A percentile compares a stretch with the other conserved stretches of the same genome.
Conservation (phyloP, 2,329 filamentous ascomycete genomes). For the Cercospora brassicicola region DNA sequence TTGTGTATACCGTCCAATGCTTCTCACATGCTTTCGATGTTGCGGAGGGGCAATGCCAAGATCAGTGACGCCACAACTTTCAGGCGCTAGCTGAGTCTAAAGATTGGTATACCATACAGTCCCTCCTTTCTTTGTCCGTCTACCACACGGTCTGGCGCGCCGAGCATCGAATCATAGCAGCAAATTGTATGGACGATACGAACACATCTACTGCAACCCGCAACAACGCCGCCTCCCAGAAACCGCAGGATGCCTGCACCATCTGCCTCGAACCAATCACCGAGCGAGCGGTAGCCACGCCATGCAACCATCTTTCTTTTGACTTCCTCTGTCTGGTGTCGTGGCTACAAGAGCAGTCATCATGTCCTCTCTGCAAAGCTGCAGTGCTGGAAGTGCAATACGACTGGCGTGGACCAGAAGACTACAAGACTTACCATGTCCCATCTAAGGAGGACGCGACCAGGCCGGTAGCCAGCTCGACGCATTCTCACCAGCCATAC, state of each 20-base stretch:
- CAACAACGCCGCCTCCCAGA: slow-evolving; percentile 32
- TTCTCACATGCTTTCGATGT: slow-evolving; percentile 4
- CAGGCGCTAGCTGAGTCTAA: neutral
- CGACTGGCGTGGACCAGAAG: slow-evolving; percentile 55
- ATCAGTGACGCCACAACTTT: neutral
- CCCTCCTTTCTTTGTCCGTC: neutral
- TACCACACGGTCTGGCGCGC: neutral
- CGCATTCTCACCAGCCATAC: slow-evolving; percentile 1
- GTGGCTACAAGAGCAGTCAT: slow-evolving; percentile 72
- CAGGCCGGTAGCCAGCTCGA: neutral
- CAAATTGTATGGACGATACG: slow-evolving; percentile 27
- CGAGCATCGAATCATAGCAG: neutral
- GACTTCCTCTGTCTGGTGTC: slow-evolving; percentile 81
- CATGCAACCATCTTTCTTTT: slow-evolving; percentile 78
- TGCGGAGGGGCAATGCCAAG: slow-evolving; percentile 13
- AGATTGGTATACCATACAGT: neutral
- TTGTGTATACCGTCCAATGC: slow-evolving; percentile 1
- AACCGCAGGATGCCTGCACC: slow-evolving; percentile 62
- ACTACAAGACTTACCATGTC: slow-evolving; percentile 58
- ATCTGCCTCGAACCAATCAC: slow-evolving; percentile 80
- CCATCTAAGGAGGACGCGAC: slow-evolving; percentile 11
- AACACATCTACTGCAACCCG: slow-evolving; percentile 25
- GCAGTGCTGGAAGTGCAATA: slow-evolving; percentile 64
- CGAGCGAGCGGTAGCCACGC: slow-evolving; percentile 68
- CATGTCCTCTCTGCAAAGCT: slow-evolving; percentile 73